Base-by-base conservation (phyloP, 2,329 filamentous ascomycete species). In the Plectosphaerella plurivora region DNA sequence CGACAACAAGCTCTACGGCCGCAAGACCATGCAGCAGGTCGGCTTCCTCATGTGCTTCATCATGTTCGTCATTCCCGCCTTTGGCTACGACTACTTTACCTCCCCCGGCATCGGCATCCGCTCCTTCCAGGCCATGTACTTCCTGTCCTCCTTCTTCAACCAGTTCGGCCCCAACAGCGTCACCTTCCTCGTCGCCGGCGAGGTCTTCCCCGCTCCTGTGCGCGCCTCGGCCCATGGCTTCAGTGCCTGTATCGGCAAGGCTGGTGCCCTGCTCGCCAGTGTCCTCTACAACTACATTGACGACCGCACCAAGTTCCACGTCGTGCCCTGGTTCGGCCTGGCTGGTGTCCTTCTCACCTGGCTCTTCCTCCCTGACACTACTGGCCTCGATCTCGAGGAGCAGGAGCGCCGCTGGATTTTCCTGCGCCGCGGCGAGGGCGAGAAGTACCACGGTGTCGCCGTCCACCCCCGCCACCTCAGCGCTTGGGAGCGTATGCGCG, bases 91-190 rank as follows among this genome's bases (percentile, higher is more conserved):
- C 0, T 91, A 94, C 82, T 97, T 91, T 77, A 91, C 82, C 18
- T 77, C 77, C 48, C 74, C 79, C 1, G 76, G 77, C 6, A 44
- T 44, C 41, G 83, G 90, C 62, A 87, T 97, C 68, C 85, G 90
- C 65, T 77, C 80, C n/a, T 97, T 97, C 86, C 92, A 97, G 76
- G 85, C 92, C 66, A 96, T 97, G 91, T 97, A 97, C 81, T 97
- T 96, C 75, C 71, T 97, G 61, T 96, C 91, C 8, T 96, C 90
- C 22, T 97, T 97, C 79, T 97, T 97, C 86, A 97, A 97, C 81
- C 93, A 97, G 69, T 97, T 97, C 65, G 93, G 93, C 12, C 93
- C 93, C 71, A 97, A 97, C 81, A 87, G 85, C 46, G 91, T 97
- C 63, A 96, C 92, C 57, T 97, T 97, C 88, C 83, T 97, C 60